Evolutionary conservation across 805 yeast genomes (phyloP), one percentile per base, ranked within the genome.

Genomic region (Ogataea allantospora): DNA sequence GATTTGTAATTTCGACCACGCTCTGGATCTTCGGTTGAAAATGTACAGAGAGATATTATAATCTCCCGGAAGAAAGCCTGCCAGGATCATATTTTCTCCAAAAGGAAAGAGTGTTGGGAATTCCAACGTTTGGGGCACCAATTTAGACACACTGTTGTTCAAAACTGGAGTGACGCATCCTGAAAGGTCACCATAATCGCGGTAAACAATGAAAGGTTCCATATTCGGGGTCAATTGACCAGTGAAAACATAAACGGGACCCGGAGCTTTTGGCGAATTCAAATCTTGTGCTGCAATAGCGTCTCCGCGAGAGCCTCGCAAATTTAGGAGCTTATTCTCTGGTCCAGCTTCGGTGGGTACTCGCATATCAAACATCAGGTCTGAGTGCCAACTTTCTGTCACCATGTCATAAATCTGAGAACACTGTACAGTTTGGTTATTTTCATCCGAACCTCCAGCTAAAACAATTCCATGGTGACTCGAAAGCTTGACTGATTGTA

Each of bases 1-100:
- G 27, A 70, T 70, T 11, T 76, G 80, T 16, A 84, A 58, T 38
- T 79, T 65, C 0, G 83, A 73, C 89, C 91, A 83, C 46, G 73
- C 74, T 1, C 71, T 70, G 0, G 83, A 68, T 0, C 77, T 75
- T 19, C 65, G 66, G 57, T 78, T 75, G 62, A 63, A 76, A 5
- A 76, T 57, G 52, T 60, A 77, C 33, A 70, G 66, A 24, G 74
- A 75, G 38, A 68, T 71, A 53, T 66, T 73, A 47, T 53, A 62
- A 44, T 68, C 71, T 28, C 65, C 63, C 3, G 76, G 75, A 32
- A 73, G 57, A 37, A 71, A 78, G 0, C 93, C 93, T 2, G 76
- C 67, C 2, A 80, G 64, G 4, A 83, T 71, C 13, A 83, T 54
- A 46, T 79, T 81, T 42, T 79, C 78, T 4, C 88, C 89, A 53